A percentile compares a stretch with the other conserved stretches of the same genome.
phyloP scores from a whole-genome alignment of 2,329 filamentous ascomycete species.

The Tolypocladium tundrense region DNA sequence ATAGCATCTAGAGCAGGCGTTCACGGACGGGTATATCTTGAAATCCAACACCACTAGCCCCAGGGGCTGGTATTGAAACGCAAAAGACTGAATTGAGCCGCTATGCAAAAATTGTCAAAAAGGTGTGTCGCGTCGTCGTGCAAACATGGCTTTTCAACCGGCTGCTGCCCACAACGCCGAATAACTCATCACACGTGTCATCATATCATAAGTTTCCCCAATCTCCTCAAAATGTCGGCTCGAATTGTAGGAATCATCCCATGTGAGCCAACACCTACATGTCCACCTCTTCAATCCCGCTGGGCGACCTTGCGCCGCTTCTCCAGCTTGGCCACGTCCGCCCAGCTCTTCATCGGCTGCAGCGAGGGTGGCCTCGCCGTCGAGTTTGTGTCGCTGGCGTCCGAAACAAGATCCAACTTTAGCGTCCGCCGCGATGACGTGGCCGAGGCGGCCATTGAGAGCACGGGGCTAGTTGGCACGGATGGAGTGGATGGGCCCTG shows the following conservation, averaged over 20 bases:
- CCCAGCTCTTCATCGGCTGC: conserved; percentile 28
- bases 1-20: neutral
- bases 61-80: neutral
- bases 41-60: neutral
- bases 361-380: conserved; percentile 18
- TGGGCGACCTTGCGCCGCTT: conserved; percentile 2
- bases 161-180: neutral
- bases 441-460: conserved; percentile 16
- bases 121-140: neutral
- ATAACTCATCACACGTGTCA: neutral
- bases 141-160: neutral
- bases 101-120: neutral
- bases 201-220: neutral
- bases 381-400: conserved; percentile 6
- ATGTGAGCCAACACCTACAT: neutral
- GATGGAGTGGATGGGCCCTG: conserved; percentile 1
- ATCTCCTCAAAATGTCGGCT: neutral
- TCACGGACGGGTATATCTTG: neutral
- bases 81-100: neutral
- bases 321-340: conserved; percentile 24
- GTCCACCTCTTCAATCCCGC: neutral
- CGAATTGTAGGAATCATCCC: neutral
- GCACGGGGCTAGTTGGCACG: conserved; percentile 11
- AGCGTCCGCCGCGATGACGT: conserved; percentile 20
- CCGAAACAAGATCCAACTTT: conserved; percentile 5